Evolutionary conservation across 805 yeast species (phyloP), one percentile per base, ranked within the genome.

Genomic region (Naumovozyma baii): DNA sequence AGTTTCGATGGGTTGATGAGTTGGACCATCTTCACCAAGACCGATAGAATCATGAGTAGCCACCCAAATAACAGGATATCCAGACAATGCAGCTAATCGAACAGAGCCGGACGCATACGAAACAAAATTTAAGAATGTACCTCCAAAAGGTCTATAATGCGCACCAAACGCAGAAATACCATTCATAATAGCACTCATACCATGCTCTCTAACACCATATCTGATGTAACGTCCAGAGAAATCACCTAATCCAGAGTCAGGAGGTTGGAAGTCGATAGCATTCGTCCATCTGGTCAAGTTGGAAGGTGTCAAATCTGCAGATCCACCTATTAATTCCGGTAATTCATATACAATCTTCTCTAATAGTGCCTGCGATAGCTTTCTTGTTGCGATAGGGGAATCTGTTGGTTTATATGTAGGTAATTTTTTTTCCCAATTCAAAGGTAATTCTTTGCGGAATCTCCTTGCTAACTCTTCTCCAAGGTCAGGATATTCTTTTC

Each of bases 151-250:
- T 67, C 80, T 83, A 74, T 73, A 78, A 72, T 85, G 86, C 48
- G 83, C 83, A 49, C 80, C 80, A 59, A 70, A 90, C 39, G 96
- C 96, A 45, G 92, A 73, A 56, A 90, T 83, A 80, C 98, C 98
- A 69, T 92, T 90, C 79, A 88, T 76, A 66, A 88, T 83, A 49
- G 96, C 96, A 70, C 96, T 95, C 96, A 90, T 87, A 67, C 84
- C 97, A 69, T 92, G 97, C 74, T 90, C 98, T 69, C 98, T 83
- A 50, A 90, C 95, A 79, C 98, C 98, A 66, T 81, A 90, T 71
- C 96, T 81, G 66, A 90, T 73, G 73, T 90, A 90, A 64, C 96
- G 81, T 62, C 98, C 98, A 42, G 76, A 48, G 73, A 80, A 88
- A 61, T 76, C 76, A 67, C 97, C 97, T 50, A 84, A 68, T 31